These are phyloP conservation scores for Rosa hybrid DNA, from an alignment of 331 rosid genomes.

Conservation along the genomic window DNA sequence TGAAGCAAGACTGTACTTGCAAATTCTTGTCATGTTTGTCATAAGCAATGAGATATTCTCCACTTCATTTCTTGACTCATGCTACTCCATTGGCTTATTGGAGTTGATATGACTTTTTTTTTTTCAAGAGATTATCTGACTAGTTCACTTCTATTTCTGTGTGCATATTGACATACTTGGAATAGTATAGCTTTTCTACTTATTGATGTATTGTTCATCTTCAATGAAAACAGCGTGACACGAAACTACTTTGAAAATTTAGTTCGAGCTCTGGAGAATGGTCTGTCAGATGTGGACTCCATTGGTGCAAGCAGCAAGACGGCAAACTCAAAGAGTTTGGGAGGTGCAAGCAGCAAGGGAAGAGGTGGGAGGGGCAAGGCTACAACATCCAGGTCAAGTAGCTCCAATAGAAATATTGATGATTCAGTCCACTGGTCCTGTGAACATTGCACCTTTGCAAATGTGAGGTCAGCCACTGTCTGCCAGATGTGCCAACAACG, in stretches of 20 bases:
- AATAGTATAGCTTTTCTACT: neutral
- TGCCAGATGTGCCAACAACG: conserved; percentile 55
- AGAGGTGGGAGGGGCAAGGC: conserved; percentile 46
- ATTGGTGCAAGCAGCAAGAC: conserved; percentile 46
- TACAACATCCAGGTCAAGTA: conserved; percentile 33
- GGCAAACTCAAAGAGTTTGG: conserved; percentile 40
- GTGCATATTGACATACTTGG: neutral
- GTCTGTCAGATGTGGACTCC: conserved; percentile 52
- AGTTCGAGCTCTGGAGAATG: conserved; percentile 60
- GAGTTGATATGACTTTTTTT: neutral
- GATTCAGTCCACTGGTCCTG: conserved; percentile 48
- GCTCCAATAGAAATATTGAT: conserved; percentile 40
- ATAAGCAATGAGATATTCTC: neutral
- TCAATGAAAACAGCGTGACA: conserved; percentile 45
- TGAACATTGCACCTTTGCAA: conserved; percentile 51
- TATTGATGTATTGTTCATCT: conserved; percentile 21
- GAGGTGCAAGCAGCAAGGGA: conserved; percentile 36
- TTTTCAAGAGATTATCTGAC: neutral
- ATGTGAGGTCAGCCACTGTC: conserved; percentile 30
- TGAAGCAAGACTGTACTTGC: neutral
- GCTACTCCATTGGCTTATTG: neutral
- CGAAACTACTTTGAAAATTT: conserved; percentile 59
- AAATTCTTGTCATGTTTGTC: neutral
- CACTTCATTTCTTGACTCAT: neutral
- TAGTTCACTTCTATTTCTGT: neutral